Percentiles rank a stretch among this genome's conserved stretches.
These are phyloP conservation scores for Parietaria judaica DNA, from an alignment of 306 rosid genomes.

Conservation along the genomic window DNA sequence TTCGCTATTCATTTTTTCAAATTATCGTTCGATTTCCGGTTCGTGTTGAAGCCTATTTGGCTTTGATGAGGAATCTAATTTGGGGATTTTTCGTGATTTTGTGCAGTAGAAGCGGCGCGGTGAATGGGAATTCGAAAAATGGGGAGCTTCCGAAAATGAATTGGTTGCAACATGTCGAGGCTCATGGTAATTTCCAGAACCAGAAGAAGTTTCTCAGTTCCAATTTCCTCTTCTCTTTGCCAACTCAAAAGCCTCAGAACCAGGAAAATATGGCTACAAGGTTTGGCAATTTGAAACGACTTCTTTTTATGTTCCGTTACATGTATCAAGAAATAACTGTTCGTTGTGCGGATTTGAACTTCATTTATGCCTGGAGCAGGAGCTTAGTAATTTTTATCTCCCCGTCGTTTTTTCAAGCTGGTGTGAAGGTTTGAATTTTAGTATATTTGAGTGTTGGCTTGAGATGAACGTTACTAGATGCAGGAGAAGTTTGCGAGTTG, in stretches of 20 bases:
- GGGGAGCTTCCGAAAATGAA: constrained; percentile 40
- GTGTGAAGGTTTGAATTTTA: neutral
- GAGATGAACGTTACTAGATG: neutral
- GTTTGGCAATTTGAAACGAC: neutral
- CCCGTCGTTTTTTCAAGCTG: neutral
- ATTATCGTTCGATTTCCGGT: neutral
- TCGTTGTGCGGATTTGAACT: neutral
- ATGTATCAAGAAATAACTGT: neutral
- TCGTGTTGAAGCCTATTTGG: neutral
- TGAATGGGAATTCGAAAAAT: constrained; percentile 12
- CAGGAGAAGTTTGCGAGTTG: no score
- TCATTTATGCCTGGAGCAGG: neutral
- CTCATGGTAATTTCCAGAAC: constrained; percentile 50
- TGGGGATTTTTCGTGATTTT: neutral
- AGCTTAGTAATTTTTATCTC: neutral
- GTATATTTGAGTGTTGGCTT: neutral
- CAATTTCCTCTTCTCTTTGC: constrained; percentile 50
- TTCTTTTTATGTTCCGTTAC: neutral
- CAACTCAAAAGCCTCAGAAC: constrained; percentile 43
- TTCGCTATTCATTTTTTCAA: neutral
- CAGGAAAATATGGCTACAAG: constrained; percentile 15
- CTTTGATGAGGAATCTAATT: neutral
- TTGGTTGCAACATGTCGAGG: constrained; percentile 55
- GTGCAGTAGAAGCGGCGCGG: constrained; percentile 29
- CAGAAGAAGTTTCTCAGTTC: constrained; percentile 50